Evolutionary conservation across 2,329 filamentous ascomycete genomes (phyloP).

Genomic region (Pseudogymnoascus sp.): DNA sequence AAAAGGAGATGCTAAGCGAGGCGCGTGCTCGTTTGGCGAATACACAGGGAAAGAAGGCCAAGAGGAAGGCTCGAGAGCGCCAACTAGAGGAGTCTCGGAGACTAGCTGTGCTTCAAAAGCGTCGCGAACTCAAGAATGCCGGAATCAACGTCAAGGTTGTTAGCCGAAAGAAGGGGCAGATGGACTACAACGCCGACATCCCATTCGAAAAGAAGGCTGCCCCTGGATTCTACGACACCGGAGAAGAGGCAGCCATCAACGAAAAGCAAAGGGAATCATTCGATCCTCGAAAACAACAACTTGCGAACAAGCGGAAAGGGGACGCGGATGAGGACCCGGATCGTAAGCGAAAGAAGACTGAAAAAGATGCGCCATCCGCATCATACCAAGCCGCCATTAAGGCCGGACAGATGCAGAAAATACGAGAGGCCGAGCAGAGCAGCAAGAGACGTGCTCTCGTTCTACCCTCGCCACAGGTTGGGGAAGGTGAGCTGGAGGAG

Average conservation of each 20-base stretch:
- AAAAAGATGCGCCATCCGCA: constrained; percentile 72
- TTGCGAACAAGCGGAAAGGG: constrained; percentile 87
- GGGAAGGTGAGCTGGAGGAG: constrained; percentile 87
- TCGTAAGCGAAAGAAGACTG: constrained; percentile 79
- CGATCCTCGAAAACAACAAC: constrained; percentile 86
- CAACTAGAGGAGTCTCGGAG: constrained; percentile 92
- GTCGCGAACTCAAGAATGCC: constrained; percentile 91
- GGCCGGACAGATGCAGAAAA: constrained; percentile 88
- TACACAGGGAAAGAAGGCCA: constrained; percentile 98
- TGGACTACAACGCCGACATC: constrained; percentile 99
- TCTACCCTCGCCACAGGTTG: constrained; percentile 83
- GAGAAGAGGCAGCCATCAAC: constrained; percentile 72
- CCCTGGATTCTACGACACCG: constrained; percentile 87
- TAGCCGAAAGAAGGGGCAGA: constrained; percentile 87
- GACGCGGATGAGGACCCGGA: constrained; percentile 78
- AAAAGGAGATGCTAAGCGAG: constrained; percentile 99
- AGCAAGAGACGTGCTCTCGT: constrained; percentile 83
- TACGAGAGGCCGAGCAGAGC: constrained; percentile 92
- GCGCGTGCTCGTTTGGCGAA: constrained; percentile 93
- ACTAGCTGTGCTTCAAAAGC: constrained; percentile 85
- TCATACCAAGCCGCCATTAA: constrained; percentile 83
- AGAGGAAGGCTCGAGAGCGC: constrained; percentile 90
- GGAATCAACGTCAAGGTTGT: constrained; percentile 97
- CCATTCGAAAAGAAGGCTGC: constrained; percentile 92
- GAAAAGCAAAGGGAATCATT: constrained; percentile 79